Evolutionary conservation across 805 yeast genomes (phyloP), one percentile per base, ranked within the genome.

Genomic region (Spathaspora sp.): DNA sequence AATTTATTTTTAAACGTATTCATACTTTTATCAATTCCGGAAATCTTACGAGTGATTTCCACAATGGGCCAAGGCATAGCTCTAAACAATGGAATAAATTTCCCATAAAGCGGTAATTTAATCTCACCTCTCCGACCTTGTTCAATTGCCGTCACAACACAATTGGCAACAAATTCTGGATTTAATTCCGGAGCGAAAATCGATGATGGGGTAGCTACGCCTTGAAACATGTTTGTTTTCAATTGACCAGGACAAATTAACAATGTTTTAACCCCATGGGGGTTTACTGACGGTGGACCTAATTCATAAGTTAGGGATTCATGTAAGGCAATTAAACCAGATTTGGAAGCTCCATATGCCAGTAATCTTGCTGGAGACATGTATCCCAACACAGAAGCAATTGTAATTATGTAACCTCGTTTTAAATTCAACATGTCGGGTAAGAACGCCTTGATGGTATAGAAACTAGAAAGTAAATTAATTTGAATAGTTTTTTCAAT

Each of bases 211-310:
- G 97, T 86, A 29, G 67, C 55, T 5, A 93, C 88, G 1, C 85
- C 83, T 16, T 73, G 72, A 64, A 93, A 93, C 89, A 93, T 79
- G 2, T 64, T 60, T 0, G 97, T 90, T 47, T 76, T 79, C 55
- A 93, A 66, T 63, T 93, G 97, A 0, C 98, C 98, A 0, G 97
- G 96, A 57, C 94, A 85, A 0, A 93, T 76, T 35, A 93, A 71
- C 51, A 93, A 69, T 0, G 96, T 86, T 57, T 84, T 84, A 16
- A 93, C 80, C 8, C 88, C 85, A 3, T 68, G 63, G 1, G 68
- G 64, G 48, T 68, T 70, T 35, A 76, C 62, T 6, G 76, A 67
- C 0, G 82, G 79, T 0, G 80, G 75, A 0, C 86, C 85, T 28
- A 87, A 62, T 65, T 87, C 94, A 60, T 81, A 82, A 0, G 87